Conservation (phyloP, 2,329 filamentous ascomycete species). For the Lasiodiplodia sp. region DNA sequence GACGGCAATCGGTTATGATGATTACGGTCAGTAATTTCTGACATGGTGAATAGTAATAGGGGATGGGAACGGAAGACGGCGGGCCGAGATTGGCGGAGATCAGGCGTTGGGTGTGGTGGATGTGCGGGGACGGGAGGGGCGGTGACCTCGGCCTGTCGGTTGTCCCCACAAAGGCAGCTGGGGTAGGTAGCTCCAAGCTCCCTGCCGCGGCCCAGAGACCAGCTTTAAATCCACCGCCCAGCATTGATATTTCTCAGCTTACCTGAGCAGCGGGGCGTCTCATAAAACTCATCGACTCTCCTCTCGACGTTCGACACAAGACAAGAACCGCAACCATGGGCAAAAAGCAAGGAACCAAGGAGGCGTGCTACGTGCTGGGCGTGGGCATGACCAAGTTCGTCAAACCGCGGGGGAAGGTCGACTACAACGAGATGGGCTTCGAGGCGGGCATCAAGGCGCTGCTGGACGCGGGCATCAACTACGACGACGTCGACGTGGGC, state of each 20-base stretch:
- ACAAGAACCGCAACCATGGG: slow-evolving; percentile 6
- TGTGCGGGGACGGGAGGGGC: slow-evolving; percentile 14
- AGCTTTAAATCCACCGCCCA: slow-evolving; percentile 10
- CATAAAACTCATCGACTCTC: background rate
- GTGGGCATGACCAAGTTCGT: slow-evolving; percentile 99
- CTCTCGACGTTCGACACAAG: background rate
- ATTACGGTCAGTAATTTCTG: background rate
- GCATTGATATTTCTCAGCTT: background rate
- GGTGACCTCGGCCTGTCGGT: slow-evolving; percentile 22
- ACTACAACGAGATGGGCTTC: slow-evolving; percentile 93
- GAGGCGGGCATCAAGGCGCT: slow-evolving; percentile 91
- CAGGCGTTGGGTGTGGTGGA: background rate
- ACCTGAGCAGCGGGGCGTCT: background rate
- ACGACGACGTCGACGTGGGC: slow-evolving; percentile 82
- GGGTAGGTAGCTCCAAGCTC: slow-evolving; percentile 17
- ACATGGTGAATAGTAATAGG: background rate
- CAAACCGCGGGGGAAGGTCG: slow-evolving; percentile 91
- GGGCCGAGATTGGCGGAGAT: slow-evolving; percentile 7
- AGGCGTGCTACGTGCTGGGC: slow-evolving; percentile 84
- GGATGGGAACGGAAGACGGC: background rate
- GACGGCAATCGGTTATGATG: background rate
- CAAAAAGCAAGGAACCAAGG: slow-evolving; percentile 18
- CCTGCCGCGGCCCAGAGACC: slow-evolving; percentile 18
- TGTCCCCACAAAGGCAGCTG: slow-evolving; percentile 11
- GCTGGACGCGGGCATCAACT: slow-evolving; percentile 85